These are phyloP conservation scores for Blastomyces gilchristii DNA, from an alignment of 2,329 filamentous ascomycete genomes.

Conservation along the genomic window DNA sequence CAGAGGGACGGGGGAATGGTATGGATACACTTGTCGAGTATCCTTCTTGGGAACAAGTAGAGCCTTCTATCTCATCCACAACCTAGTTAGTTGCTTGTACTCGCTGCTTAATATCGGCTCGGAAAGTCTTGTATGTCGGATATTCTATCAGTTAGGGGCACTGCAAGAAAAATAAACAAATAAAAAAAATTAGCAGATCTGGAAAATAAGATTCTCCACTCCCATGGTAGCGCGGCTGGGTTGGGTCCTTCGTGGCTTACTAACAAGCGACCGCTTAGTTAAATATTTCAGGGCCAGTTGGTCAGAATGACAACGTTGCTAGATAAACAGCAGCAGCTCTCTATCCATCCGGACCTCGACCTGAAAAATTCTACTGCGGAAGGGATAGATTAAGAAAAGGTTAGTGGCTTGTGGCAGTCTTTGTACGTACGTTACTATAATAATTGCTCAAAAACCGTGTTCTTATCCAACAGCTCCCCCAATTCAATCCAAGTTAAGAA, in stretches of 20 bases:
- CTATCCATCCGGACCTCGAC: too few relatives aligned
- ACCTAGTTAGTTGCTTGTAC: too few relatives aligned
- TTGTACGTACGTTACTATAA: not conserved
- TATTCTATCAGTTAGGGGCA: not conserved
- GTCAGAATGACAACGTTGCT: not conserved
- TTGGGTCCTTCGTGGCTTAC: not conserved
- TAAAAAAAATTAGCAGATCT: too few relatives aligned
- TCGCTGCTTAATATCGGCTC: too few relatives aligned
- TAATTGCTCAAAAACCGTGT: not conserved
- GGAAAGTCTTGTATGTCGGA: not conserved
- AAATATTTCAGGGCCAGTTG: not conserved
- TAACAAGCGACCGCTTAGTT: not conserved
- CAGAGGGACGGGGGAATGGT: not conserved
- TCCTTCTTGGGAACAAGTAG: not conserved
- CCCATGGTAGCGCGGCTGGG: not conserved
- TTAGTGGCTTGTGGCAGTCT: not conserved
- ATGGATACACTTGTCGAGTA: not conserved
- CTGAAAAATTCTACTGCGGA: not conserved
- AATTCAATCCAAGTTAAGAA: not conserved
- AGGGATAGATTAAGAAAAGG: not conserved
- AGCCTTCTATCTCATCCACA: too few relatives aligned
- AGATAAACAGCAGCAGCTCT: not conserved
- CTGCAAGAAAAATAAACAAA: too few relatives aligned
- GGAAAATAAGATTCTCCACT: too few relatives aligned
- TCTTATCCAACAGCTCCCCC: not conserved